Evolutionary conservation across 2,329 filamentous ascomycete genomes (phyloP), one percentile per base, ranked within the genome.

Genomic region (Xylaria sp.): DNA sequence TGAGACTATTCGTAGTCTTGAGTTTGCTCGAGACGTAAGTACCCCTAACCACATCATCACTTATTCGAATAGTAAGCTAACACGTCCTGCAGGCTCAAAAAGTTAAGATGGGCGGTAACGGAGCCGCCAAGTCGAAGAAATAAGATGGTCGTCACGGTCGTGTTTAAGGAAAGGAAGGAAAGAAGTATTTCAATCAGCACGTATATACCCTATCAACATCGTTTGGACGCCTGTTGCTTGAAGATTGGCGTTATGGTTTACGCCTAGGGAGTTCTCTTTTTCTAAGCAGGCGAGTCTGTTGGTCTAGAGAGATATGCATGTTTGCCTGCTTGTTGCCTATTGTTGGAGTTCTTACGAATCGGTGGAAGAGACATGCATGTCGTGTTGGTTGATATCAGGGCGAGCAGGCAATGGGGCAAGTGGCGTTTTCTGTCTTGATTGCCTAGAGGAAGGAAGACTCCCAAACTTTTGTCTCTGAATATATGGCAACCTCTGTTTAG

Each of bases 1-100:
- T 72, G 95, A 99, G 82, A 97, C 94, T 2, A 82, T 97, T 75
- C 97, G 94, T 46, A 97, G 93, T 82, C 83, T 99, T 77, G 90
- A 95, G 73, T 99, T 99, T 78, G 95, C 95, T 15, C 96, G 92
- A 35, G 98, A 97, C 85, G 93, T 93, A 77, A 74, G 80, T 73
- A 19, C 2, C 19, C 31, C 17, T n/a, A n/a, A n/a, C n/a, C n/a
- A n/a, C n/a, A n/a, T n/a, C n/a, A n/a, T n/a, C 11, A 4, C 42
- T 3, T 45, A 23, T 45, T 14, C 3, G 8, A 37, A n/a, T 17
- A 40, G 15, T 11, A 40, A 21, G 40, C 64, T 66, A 9, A 61
- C 55, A 54, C 0, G 3, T 35, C 15, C n/a, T 9, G 38, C 49
- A 73, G 71, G 71, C 71, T 47, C 71, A 73, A 53, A 73, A 72